Percentiles rank a stretch among this genome's conserved stretches.
phyloP scores from a whole-genome alignment of 371 early-diverging fungal species.

The Funneliformis caledonium region DNA sequence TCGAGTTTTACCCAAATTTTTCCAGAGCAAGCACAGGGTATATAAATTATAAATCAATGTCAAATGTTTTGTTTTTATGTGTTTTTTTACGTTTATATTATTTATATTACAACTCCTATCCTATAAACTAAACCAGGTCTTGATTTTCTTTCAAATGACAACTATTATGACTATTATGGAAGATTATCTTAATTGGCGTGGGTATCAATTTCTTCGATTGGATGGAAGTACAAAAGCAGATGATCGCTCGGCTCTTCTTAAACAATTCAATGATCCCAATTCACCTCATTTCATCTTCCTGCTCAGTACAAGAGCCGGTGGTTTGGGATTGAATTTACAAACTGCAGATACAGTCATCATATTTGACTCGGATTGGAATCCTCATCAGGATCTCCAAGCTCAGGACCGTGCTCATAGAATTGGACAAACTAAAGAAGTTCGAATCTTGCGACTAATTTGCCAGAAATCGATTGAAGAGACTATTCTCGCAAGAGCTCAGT shows the following conservation, averaged over 20 bases:
- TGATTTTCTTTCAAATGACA: conserved; percentile 99
- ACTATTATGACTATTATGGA: conserved; percentile 97
- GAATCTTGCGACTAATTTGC: conserved; percentile 96
- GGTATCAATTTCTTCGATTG: conserved; percentile 85
- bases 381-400: conserved; percentile 99
- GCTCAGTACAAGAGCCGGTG: conserved; percentile 99
- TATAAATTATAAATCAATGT: not conserved
- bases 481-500: conserved; percentile 95
- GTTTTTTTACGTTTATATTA: not conserved
- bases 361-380: conserved; percentile 99
- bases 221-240: conserved; percentile 88
- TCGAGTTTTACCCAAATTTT: conserved; percentile 92
- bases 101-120: not conserved
- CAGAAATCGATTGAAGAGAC: conserved; percentile 96
- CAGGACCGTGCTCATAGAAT: conserved; percentile 99
- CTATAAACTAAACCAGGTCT: conserved; percentile 50
- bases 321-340: conserved; percentile 98
- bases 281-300: conserved; percentile 93
- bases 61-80: not conserved
- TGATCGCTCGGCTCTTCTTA: conserved; percentile 85
- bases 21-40: conserved; percentile 80
- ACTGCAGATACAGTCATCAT: conserved; percentile 99
- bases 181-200: conserved; percentile 86
- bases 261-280: conserved; percentile 82
- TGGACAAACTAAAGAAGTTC: conserved; percentile 99